Conservation (phyloP, 331 rosid genomes). For the Malus hybrid region DNA sequence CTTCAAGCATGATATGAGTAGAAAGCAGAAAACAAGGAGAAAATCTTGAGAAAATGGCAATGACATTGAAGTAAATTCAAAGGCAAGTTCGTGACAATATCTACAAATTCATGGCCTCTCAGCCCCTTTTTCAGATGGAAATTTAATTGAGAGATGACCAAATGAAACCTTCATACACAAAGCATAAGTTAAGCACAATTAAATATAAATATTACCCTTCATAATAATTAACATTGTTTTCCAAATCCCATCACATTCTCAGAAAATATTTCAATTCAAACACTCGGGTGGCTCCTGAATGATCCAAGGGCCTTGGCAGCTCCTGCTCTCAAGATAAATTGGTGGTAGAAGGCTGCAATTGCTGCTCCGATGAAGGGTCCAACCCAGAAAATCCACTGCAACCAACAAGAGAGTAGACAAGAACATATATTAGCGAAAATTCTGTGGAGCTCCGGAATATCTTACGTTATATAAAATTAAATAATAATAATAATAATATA, state of each 20-base stretch:
- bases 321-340: slow-evolving; percentile 83
- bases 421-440: no score
- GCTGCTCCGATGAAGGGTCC: slow-evolving; percentile 94
- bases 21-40: slow-evolving; percentile 23
- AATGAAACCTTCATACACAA: slow-evolving; percentile 7
- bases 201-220: not conserved
- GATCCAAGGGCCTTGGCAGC: slow-evolving; percentile 84
- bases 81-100: slow-evolving; percentile 32
- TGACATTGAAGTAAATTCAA: slow-evolving; percentile 28
- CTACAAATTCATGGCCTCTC: slow-evolving; percentile 25
- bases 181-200: not conserved
- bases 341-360: slow-evolving; percentile 92
- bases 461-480: not conserved
- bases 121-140: not conserved
- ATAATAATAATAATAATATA: not conserved
- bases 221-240: not conserved
- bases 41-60: slow-evolving; percentile 1
- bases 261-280: not conserved
- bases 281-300: slow-evolving; percentile 73
- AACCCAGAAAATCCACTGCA: slow-evolving; percentile 92
- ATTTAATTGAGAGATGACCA: not conserved
- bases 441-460: no score
- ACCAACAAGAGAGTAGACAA: not conserved
- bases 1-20: slow-evolving; percentile 8
- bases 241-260: not conserved